Conservation (phyloP, 805 yeast species). For the Starmera amethionina region DNA sequence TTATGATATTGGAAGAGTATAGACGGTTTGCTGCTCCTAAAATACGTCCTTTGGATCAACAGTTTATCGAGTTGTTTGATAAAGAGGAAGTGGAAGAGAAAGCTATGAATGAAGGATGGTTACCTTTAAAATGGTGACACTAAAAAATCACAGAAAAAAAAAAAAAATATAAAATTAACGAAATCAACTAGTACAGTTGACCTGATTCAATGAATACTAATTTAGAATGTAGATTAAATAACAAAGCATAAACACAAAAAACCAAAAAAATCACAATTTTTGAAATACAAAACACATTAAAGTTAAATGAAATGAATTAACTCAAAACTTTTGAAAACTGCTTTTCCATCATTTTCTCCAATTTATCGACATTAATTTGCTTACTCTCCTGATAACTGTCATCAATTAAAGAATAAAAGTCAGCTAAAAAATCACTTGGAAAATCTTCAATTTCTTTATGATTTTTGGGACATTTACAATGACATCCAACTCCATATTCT, state of each 20-base stretch:
- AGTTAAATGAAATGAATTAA: too few species aligned
- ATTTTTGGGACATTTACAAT: slow-evolving; percentile 68
- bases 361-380: slow-evolving; percentile 18
- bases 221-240: too few species aligned
- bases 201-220: too few species aligned
- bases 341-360: slow-evolving; percentile 17
- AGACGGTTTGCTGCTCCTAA: slow-evolving; percentile 92
- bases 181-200: too few species aligned
- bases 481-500: slow-evolving; percentile 63
- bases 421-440: slow-evolving; percentile 38
- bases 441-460: slow-evolving; percentile 48
- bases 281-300: too few species aligned
- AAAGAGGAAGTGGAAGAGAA: slow-evolving; percentile 46
- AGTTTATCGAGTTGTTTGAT: slow-evolving; percentile 85
- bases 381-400: slow-evolving; percentile 16
- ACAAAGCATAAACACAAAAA: too few species aligned
- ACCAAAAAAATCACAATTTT: too few species aligned
- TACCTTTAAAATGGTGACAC: slow-evolving; percentile 59
- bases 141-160: neutral
- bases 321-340: slow-evolving; percentile 2
- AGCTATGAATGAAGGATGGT: slow-evolving; percentile 44
- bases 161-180: slow-evolving; percentile 16
- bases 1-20: slow-evolving; percentile 94
- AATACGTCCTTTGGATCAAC: slow-evolving; percentile 91
- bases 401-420: slow-evolving; percentile 36